These are phyloP conservation scores for Plasmodium coatneyi DNA, from an alignment of 169 alveolate genomes.

Conservation along the genomic window DNA sequence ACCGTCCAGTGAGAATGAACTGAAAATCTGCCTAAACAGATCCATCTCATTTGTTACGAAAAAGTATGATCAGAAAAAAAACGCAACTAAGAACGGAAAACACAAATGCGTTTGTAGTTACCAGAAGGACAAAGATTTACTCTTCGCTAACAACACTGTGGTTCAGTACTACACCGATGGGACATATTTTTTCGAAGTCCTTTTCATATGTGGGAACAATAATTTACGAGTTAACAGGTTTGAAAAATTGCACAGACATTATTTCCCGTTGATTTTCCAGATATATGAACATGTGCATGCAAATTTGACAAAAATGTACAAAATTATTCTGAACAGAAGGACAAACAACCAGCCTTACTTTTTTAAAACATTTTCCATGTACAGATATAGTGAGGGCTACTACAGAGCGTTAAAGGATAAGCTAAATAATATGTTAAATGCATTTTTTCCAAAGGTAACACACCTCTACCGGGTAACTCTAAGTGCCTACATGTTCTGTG, in stretches of 20 bases:
- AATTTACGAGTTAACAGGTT: constrained; percentile 66
- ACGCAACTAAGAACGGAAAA: neutral
- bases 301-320: constrained; percentile 24
- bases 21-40: constrained; percentile 68
- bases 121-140: constrained; percentile 17
- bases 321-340: constrained; percentile 24
- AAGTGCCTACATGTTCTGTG: constrained; percentile 74
- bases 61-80: neutral
- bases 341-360: constrained; percentile 1
- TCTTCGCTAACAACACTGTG: constrained; percentile 59
- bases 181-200: constrained; percentile 46
- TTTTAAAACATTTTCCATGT: constrained; percentile 46
- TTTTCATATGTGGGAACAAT: constrained; percentile 67
- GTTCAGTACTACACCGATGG: constrained; percentile 75
- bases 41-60: constrained; percentile 24
- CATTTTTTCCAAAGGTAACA: constrained; percentile 20
- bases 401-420: constrained; percentile 66
- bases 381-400: constrained; percentile 18
- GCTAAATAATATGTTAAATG: constrained; percentile 47
- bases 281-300: constrained; percentile 31
- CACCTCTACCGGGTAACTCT: constrained; percentile 62
- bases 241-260: constrained; percentile 25
- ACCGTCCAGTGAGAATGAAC: constrained; percentile 16
- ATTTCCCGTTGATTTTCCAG: constrained; percentile 44
- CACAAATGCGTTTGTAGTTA: constrained; percentile 25